Evolutionary conservation across 2,329 filamentous ascomycete genomes (phyloP), one percentile per base, ranked within the genome.

Genomic region (Aspergillus intermedius): DNA sequence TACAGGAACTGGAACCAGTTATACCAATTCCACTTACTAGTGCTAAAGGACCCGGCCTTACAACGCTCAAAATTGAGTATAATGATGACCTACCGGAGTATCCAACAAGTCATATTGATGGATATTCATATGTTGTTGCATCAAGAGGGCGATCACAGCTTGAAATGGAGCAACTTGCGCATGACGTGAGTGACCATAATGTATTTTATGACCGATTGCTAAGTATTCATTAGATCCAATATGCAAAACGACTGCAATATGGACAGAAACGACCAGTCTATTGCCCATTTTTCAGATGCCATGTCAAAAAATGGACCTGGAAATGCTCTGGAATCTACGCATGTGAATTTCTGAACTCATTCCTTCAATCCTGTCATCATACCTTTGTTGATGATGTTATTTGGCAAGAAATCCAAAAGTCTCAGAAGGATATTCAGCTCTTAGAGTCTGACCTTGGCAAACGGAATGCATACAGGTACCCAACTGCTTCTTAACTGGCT

Each of bases 161-260:
- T 44, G 28, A 44, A 44, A 32, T 32, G 23, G 42, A 44, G 42
- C 42, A 44, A 30, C 10, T 44, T 28, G 23, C 15, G 5, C 23
- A 44, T 28, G 42, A 44, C 2, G 42, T 45, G 48, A 50, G 17
- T 37, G 19, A 2, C 39, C 42, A n/a, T 15, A 37, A 44, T 45
- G 2, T 44, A 28, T 17, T 48, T 37, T 10, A 12, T 17, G 30
- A 44, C 22, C 30, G 23, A 12, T 34, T 19, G 25, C 17, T 30
- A 44, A 44, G 21, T 44, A 25, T n/a, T 44, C 9, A 30, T 44
- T 44, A 44, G 42, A 34, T 44, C 30, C 23, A 44, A 44, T 44
- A 44, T 32, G 23, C 42, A 13, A 30, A 28, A 19, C 22, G 23
- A 32, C 42, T n/a, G 23, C 21, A 15, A 12, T 44, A 30, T 30